A percentile compares a stretch with the other conserved stretches of the same genome.
These are phyloP conservation scores for Jamesozyma jinghongensis DNA, from an alignment of 805 yeast species.

Conservation along the genomic window DNA sequence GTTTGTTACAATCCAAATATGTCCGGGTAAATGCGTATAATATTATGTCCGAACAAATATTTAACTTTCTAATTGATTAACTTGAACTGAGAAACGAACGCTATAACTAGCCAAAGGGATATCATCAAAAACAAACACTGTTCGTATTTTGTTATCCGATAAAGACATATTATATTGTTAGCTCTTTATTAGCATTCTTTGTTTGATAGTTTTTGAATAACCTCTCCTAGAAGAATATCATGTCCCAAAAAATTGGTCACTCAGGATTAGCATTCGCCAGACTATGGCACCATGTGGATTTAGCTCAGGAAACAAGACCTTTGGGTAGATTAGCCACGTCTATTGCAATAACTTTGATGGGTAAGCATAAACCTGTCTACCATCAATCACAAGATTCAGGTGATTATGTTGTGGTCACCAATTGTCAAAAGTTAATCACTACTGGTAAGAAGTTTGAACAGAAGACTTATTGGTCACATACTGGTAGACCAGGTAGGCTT, in stretches of 20 bases:
- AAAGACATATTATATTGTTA: no score
- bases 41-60: no score
- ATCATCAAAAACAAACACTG: no score
- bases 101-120: no score
- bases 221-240: no score
- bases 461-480: conserved; percentile 82
- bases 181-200: no score
- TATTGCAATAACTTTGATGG: conserved; percentile 81
- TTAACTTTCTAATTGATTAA: no score
- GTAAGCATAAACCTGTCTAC: conserved; percentile 93
- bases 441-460: conserved; percentile 79
- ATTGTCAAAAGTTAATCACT: conserved; percentile 71
- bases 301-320: conserved; percentile 74
- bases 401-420: conserved; percentile 94
- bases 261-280: conserved; percentile 73
- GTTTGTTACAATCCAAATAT: no score
- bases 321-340: conserved; percentile 87
- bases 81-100: no score
- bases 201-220: no score
- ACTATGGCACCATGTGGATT: conserved; percentile 93
- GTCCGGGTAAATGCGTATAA: no score
- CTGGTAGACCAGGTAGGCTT: conserved; percentile 82
- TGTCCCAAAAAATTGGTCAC: conserved; percentile 34
- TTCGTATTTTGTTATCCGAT: no score
- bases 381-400: conserved; percentile 80